These are phyloP conservation scores for Aspergillus novoparasiticus DNA, from an alignment of 2,329 filamentous ascomycete genomes.

Conservation along the genomic window DNA sequence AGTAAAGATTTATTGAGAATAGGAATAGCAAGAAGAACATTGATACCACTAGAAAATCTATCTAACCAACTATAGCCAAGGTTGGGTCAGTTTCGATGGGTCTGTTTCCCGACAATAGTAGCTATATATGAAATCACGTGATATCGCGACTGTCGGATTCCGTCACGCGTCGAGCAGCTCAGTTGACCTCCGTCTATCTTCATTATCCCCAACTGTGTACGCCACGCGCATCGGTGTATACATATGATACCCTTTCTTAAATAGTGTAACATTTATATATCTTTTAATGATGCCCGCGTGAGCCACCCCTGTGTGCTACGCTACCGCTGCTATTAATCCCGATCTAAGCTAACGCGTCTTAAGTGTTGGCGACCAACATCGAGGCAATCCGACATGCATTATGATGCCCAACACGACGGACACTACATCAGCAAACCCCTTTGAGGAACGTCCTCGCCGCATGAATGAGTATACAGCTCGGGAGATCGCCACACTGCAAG, in stretches of 20 bases:
- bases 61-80: background rate
- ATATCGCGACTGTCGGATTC: conserved; percentile 31
- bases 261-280: background rate
- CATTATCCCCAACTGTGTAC: conserved; percentile 17
- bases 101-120: background rate
- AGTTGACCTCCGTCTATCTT: conserved; percentile 14
- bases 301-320: conserved; percentile 18
- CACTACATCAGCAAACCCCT: conserved; percentile 67
- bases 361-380: conserved; percentile 74
- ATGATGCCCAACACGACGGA: conserved; percentile 40
- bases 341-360: conserved; percentile 25
- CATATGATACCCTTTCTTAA: background rate
- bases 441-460: conserved; percentile 69
- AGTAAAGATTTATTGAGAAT: background rate
- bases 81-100: background rate
- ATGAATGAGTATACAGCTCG: conserved; percentile 83
- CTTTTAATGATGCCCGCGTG: conserved; percentile 50
- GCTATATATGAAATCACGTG: conserved; percentile 30
- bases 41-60: background rate
- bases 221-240: background rate
- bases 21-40: background rate
- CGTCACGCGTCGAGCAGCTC: conserved; percentile 23
- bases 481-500: conserved; percentile 85
- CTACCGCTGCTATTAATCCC: conserved; percentile 6
- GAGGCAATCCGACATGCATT: conserved; percentile 44